Percentiles rank a stretch among this genome's conserved stretches.
Conservation (phyloP, 768 basidiomycete species). For the Leccinum sublutescens region DNA sequence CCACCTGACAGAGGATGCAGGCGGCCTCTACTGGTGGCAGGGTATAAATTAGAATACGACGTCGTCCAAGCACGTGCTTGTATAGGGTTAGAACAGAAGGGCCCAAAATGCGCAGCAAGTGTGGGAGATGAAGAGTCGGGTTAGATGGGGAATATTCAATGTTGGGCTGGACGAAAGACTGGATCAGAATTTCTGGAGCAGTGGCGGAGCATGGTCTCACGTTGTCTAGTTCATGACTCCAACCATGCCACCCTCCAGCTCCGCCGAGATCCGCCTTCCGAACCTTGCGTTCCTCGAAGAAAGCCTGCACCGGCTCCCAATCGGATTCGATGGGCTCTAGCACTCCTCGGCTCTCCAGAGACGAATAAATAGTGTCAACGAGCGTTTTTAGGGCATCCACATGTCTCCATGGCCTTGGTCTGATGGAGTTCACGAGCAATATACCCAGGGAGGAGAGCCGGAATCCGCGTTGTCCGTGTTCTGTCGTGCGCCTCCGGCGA, state of each 20-base stretch:
- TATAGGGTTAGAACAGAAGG: conserved; percentile 77
- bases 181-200: background rate
- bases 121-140: conserved; percentile 71
- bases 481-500: conserved; percentile 62
- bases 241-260: conserved; percentile 63
- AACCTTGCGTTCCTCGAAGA: conserved; percentile 65
- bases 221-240: conserved; percentile 63
- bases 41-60: conserved; percentile 77
- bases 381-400: conserved; percentile 62
- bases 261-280: conserved; percentile 49
- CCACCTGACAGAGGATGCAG: conserved; percentile 61
- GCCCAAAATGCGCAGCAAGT: conserved; percentile 73
- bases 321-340: conserved; percentile 53
- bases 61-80: conserved; percentile 74
- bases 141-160: conserved; percentile 31
- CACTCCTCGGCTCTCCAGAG: conserved; percentile 45
- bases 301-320: conserved; percentile 60
- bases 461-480: conserved; percentile 75
- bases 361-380: conserved; percentile 50
- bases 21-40: conserved; percentile 78
- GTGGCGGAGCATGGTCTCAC: conserved; percentile 30
- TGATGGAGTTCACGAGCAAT: conserved; percentile 59
- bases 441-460: conserved; percentile 78
- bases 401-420: conserved; percentile 78
- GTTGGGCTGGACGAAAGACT: conserved; percentile 23